Conservation (phyloP, 2,329 filamentous ascomycete genomes). For the Calonectria ilicicola region DNA sequence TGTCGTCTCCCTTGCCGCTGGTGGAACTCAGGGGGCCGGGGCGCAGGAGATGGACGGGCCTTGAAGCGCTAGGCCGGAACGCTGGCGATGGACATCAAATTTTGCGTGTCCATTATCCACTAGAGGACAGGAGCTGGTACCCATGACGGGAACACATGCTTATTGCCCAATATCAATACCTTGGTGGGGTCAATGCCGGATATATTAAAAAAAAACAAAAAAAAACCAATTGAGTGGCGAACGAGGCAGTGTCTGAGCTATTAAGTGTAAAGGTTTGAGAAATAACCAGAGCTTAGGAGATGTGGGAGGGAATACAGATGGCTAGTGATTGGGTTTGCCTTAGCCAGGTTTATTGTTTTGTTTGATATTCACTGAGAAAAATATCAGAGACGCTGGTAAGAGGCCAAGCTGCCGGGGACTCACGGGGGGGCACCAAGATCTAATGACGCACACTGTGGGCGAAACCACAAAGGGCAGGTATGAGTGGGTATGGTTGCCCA, state of each 20-base stretch:
- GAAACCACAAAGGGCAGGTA: slow-evolving; percentile 11
- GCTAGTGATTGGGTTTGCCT: slow-evolving; percentile 14
- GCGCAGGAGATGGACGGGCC: slow-evolving; percentile 28
- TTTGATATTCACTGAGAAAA: slow-evolving; percentile 20
- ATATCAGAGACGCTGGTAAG: slow-evolving; percentile 20
- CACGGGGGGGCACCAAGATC: slow-evolving; percentile 37
- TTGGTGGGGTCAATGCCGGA: slow-evolving; percentile 8
- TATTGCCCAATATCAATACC: background rate
- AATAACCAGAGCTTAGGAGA: background rate
- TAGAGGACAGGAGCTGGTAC: slow-evolving; percentile 5
- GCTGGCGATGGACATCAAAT: slow-evolving; percentile 31
- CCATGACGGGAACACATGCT: slow-evolving; percentile 19
- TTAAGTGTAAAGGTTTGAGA: background rate
- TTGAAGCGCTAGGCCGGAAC: slow-evolving; percentile 37
- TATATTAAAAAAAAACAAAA: no score
- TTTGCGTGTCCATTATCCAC: slow-evolving; percentile 30
- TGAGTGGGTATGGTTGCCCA: slow-evolving; percentile 22
- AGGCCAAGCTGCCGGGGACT: slow-evolving; percentile 35
- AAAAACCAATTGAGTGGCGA: background rate
- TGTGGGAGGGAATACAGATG: background rate
- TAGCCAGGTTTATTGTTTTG: slow-evolving; percentile 20
- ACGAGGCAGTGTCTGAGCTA: background rate
- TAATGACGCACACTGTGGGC: slow-evolving; percentile 35
- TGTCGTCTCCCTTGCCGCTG: slow-evolving; percentile 37
- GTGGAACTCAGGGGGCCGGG: slow-evolving; percentile 35